These are phyloP conservation scores for Dendrocalamus latiflorus DNA, from an alignment of 202 grass and related monocot genomes.

Conservation along the genomic window DNA sequence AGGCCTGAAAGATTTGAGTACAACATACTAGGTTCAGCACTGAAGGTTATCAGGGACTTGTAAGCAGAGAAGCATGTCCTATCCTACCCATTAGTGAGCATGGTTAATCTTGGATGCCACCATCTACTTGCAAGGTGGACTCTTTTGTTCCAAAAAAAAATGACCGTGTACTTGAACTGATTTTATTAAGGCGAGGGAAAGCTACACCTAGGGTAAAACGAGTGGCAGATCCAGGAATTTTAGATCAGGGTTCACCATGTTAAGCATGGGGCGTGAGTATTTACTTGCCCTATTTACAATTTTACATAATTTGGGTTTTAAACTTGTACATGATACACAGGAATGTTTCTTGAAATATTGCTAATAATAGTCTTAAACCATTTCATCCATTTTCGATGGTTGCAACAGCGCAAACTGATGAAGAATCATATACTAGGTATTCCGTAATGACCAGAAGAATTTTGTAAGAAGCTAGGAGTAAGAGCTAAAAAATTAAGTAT, in stretches of 20 bases:
- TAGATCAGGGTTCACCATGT: neutral
- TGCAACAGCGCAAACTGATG: neutral
- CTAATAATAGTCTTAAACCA: neutral
- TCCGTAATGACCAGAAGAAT: neutral
- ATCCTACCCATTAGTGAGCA: neutral
- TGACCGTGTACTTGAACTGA: neutral
- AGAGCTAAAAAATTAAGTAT: too few relatives aligned
- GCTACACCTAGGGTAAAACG: neutral
- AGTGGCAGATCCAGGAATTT: neutral
- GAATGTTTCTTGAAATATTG: neutral
- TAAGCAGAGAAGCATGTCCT: neutral
- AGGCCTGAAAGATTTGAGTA: neutral
- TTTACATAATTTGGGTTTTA: neutral
- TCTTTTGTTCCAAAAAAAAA: neutral
- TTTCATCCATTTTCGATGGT: neutral
- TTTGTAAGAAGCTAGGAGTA: neutral
- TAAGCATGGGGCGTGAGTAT: neutral
- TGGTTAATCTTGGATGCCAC: neutral
- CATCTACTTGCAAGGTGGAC: neutral
- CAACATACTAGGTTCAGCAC: neutral
- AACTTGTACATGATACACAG: neutral
- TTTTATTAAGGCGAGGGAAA: neutral
- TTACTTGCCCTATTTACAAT: neutral
- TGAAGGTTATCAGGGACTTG: neutral
- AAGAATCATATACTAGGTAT: neutral